These are phyloP conservation scores for Circinella umbellata DNA, from an alignment of 371 early-diverging fungal genomes.

Conservation along the genomic window DNA sequence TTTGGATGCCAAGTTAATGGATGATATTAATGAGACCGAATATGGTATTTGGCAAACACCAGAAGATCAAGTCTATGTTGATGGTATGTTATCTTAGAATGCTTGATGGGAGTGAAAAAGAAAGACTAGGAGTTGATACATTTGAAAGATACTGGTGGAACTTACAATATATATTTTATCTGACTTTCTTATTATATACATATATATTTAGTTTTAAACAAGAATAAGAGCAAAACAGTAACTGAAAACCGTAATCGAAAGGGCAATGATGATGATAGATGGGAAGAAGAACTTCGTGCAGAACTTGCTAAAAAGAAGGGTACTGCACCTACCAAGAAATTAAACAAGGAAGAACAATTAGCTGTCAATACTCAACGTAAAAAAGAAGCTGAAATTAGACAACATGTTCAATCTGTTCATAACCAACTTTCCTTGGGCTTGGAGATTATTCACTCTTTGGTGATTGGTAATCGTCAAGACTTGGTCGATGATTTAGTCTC, in stretches of 20 bases:
- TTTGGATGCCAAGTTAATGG: constrained; percentile 49
- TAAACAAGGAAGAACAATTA: constrained; percentile 84
- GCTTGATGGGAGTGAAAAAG: background rate
- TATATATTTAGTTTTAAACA: constrained; percentile 12
- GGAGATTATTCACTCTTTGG: constrained; percentile 65
- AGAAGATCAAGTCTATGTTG: constrained; percentile 69
- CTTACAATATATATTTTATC: too few species aligned
- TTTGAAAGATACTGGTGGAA: too few species aligned
- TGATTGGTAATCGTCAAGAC: constrained; percentile 62
- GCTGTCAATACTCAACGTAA: constrained; percentile 74
- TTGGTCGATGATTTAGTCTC: constrained; percentile 50
- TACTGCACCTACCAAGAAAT: constrained; percentile 47
- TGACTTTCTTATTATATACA: background rate
- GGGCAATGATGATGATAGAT: constrained; percentile 75
- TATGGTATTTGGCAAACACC: constrained; percentile 72
- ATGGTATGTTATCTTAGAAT: constrained; percentile 38
- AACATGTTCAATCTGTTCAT: constrained; percentile 59
- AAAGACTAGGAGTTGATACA: too few species aligned
- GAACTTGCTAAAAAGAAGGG: constrained; percentile 79
- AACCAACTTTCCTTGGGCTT: constrained; percentile 65
- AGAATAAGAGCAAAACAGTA: constrained; percentile 54
- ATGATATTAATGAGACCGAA: constrained; percentile 58
- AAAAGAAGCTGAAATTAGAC: constrained; percentile 79
- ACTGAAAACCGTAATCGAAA: constrained; percentile 58
- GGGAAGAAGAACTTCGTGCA: constrained; percentile 85